Conservation (phyloP, 345 rosid genomes). For the Xanthoceras sorbifolium region DNA sequence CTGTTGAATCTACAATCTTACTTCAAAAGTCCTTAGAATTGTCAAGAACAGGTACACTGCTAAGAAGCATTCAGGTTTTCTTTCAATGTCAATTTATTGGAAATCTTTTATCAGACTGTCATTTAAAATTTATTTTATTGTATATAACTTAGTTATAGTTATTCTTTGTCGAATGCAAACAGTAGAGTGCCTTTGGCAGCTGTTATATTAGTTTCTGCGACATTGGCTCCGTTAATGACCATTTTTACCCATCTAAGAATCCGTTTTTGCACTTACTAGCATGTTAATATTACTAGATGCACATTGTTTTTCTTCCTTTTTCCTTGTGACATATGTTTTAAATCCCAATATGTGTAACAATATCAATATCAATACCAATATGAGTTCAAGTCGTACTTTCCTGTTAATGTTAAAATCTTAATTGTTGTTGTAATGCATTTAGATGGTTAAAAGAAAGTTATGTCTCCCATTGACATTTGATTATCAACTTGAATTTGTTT, state of each 20-base stretch:
- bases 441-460: background rate
- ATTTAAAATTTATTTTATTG: background rate
- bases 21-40: background rate
- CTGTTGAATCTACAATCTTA: background rate
- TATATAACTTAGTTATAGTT: background rate
- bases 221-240: background rate
- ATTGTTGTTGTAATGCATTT: background rate
- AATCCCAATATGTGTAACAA: background rate
- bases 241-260: background rate
- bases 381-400: too few relatives aligned
- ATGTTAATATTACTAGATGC: background rate
- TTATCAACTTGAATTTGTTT: background rate
- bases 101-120: background rate
- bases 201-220: background rate
- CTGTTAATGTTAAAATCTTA: too few relatives aligned
- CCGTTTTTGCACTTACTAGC: background rate
- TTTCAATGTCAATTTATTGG: background rate
- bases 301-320: background rate
- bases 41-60: conserved; percentile 4
- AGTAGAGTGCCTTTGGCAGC: background rate
- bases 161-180: background rate
- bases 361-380: background rate
- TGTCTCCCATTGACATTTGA: background rate
- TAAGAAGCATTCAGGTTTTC: background rate
- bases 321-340: background rate